Conservation (phyloP, 1,284 basidiomycete species). For the Leccinum pallidistipes region DNA sequence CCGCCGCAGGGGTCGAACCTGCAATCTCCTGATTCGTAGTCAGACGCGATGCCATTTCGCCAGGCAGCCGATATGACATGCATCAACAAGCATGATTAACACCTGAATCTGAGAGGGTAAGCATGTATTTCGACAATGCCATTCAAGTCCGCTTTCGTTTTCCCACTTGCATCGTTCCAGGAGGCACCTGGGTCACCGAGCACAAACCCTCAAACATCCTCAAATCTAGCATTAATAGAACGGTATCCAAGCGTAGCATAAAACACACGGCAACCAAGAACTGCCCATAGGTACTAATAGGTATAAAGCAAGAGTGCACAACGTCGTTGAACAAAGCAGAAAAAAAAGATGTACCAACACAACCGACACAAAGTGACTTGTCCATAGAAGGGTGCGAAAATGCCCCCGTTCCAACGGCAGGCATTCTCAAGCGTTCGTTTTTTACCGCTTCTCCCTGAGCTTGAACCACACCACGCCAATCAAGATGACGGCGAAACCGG, state of each 20-base stretch:
- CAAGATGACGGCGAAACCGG: constrained; percentile 68
- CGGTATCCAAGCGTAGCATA: not conserved
- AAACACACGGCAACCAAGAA: not conserved
- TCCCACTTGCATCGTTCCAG: no score
- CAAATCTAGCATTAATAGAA: not conserved
- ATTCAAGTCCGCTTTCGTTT: no score
- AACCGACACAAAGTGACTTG: not conserved
- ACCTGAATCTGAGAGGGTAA: no score
- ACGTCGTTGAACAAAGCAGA: not conserved
- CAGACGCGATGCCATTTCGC: constrained; percentile 70
- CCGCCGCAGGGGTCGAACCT: constrained; percentile 46
- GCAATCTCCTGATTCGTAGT: constrained; percentile 71
- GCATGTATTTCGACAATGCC: no score
- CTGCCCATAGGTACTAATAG: not conserved
- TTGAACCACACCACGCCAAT: constrained; percentile 73
- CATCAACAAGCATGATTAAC: not conserved
- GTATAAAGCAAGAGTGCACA: not conserved
- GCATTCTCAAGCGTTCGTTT: not conserved
- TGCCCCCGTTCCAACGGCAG: not conserved
- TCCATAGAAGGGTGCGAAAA: not conserved
- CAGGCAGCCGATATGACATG: constrained; percentile 38
- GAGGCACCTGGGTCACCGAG: no score
- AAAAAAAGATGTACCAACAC: not conserved
- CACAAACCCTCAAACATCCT: not conserved
- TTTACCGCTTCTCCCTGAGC: constrained; percentile 67